Percentiles rank a stretch among this genome's conserved stretches.
Conservation (phyloP, 108 stramenopile species). For the Craspedostauros australis region DNA sequence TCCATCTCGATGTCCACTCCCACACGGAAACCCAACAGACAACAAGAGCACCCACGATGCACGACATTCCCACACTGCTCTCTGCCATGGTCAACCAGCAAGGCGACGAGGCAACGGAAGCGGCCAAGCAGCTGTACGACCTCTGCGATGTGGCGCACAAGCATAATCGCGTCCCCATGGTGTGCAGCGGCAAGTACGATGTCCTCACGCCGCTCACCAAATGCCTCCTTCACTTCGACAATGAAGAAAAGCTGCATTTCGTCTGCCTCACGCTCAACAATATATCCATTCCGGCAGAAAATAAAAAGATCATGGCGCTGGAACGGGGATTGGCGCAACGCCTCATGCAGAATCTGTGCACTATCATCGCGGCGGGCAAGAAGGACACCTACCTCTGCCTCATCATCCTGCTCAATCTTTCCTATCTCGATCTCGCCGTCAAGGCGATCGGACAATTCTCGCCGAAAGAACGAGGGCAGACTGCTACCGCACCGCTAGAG, state of each 20-base stretch:
- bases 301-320: constrained; percentile 32
- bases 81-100: background rate
- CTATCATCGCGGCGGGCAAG: constrained; percentile 19
- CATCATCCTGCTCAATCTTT: constrained; percentile 31
- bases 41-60: no score
- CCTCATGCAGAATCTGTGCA: constrained; percentile 18
- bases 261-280: constrained; percentile 31
- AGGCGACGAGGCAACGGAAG: constrained; percentile 11
- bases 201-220: constrained; percentile 21
- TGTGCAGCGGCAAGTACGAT: constrained; percentile 32
- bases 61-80: background rate
- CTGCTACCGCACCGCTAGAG: constrained; percentile 33
- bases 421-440: constrained; percentile 20
- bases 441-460: constrained; percentile 30
- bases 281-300: constrained; percentile 29
- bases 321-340: constrained; percentile 20
- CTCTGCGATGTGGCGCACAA: constrained; percentile 39
- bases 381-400: constrained; percentile 25
- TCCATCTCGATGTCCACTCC: no score
- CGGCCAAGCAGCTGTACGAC: constrained; percentile 26
- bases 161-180: constrained; percentile 31
- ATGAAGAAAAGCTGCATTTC: constrained; percentile 27
- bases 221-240: constrained; percentile 12
- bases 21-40: no score
- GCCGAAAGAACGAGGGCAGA: constrained; percentile 12